A percentile compares a stretch with the other conserved stretches of the same genome.
Evolutionary conservation across 805 yeast genomes (phyloP).

Genomic region (Saturnispora diversa): DNA sequence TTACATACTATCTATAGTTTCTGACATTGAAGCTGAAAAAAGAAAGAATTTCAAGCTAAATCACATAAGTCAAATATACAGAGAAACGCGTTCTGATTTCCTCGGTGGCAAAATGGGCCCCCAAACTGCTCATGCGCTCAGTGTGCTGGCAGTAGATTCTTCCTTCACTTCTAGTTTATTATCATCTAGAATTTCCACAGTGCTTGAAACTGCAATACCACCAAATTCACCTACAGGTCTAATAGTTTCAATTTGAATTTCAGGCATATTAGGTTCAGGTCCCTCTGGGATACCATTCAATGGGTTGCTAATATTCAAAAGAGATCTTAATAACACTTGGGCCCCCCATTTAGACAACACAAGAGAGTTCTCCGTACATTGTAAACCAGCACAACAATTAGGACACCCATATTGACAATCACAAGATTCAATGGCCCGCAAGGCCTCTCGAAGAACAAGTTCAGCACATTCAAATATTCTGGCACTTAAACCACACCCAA

Average conservation of each 20-base stretch:
- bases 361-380: conserved; percentile 71
- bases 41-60: background rate
- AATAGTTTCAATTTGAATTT: conserved; percentile 59
- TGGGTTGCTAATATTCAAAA: conserved; percentile 49
- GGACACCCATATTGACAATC: conserved; percentile 68
- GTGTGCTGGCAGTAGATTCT: background rate
- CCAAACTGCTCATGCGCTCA: conserved; percentile 7
- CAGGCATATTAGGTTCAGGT: conserved; percentile 72
- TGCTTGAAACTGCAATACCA: conserved; percentile 50
- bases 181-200: conserved; percentile 46
- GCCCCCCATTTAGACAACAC: conserved; percentile 90
- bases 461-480: conserved; percentile 77
- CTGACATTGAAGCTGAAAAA: background rate
- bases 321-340: conserved; percentile 50
- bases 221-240: conserved; percentile 39
- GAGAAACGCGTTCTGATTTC: background rate
- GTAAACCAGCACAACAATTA: conserved; percentile 74
- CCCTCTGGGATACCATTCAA: conserved; percentile 51
- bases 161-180: background rate
- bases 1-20: conserved; percentile 6
- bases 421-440: conserved; percentile 54
- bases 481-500: conserved; percentile 71
- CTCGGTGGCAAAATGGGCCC: conserved; percentile 1
- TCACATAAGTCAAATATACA: no score
- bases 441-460: conserved; percentile 52